A percentile compares a stretch with the other conserved stretches of the same genome.
These are phyloP conservation scores for Dictyostelium brefeldianum DNA, from an alignment of 78 protist genomes.

Conservation along the genomic window DNA sequence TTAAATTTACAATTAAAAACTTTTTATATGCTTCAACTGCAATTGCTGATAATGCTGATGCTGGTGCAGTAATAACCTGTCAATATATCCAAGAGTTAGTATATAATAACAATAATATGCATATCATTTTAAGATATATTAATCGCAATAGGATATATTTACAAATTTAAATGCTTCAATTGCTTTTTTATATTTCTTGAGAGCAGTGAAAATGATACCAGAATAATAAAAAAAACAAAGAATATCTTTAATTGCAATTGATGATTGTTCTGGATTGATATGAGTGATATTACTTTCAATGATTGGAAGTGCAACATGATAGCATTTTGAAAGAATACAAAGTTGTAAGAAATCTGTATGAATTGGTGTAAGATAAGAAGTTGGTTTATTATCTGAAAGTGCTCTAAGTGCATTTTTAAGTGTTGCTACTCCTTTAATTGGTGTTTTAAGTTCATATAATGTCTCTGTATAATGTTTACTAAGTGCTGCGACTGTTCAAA, in stretches of 20 bases:
- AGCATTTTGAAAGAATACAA: slow-evolving; percentile 72
- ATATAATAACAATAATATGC: neutral
- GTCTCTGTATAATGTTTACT: slow-evolving; percentile 48
- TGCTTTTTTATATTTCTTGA: slow-evolving; percentile 86
- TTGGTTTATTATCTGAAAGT: slow-evolving; percentile 15
- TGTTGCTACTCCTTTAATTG: slow-evolving; percentile 44
- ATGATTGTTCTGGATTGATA: slow-evolving; percentile 57
- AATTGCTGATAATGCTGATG: slow-evolving; percentile 83
- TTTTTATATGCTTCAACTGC: slow-evolving; percentile 92
- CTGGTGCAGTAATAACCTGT: slow-evolving; percentile 86
- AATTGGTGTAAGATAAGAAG: slow-evolving; percentile 32
- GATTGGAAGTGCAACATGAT: slow-evolving; percentile 55
- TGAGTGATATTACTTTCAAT: slow-evolving; percentile 28
- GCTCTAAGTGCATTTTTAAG: slow-evolving; percentile 22
- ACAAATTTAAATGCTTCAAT: slow-evolving; percentile 70
- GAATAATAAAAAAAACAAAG: slow-evolving; percentile 89
- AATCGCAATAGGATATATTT: neutral
- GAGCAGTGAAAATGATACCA: slow-evolving; percentile 88
- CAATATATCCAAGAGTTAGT: too few relatives aligned
- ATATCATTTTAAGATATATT: neutral
- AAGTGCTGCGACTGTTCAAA: slow-evolving; percentile 28
- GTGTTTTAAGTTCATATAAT: slow-evolving; percentile 1
- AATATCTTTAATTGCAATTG: slow-evolving; percentile 72
- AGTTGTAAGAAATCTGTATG: slow-evolving; percentile 68
- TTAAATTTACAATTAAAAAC: slow-evolving; percentile 59